These are phyloP conservation scores for Populus euphratica DNA, from an alignment of 345 rosid species.

Conservation along the genomic window DNA sequence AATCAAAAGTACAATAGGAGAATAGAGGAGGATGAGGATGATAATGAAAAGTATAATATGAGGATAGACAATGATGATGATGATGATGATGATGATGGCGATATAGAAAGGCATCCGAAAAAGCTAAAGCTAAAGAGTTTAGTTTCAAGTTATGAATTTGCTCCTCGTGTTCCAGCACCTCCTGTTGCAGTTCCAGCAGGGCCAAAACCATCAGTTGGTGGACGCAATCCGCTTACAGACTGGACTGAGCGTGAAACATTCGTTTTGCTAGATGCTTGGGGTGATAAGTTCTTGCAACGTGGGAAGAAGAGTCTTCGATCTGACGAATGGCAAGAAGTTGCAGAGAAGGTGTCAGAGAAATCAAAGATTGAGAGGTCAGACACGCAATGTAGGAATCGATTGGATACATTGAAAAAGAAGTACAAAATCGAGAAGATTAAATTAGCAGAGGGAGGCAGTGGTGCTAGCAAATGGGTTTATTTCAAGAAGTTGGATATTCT, in stretches of 20 bases:
- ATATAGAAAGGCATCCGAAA: conserved; percentile 55
- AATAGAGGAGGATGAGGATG: conserved; percentile 25
- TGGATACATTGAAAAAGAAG: conserved; percentile 92
- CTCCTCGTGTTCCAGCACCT: conserved; percentile 58
- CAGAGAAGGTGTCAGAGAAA: conserved; percentile 83
- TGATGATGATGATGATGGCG: conserved; percentile 21
- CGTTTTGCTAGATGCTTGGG: conserved; percentile 86
- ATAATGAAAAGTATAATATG: conserved; percentile 24
- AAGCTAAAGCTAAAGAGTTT: conserved; percentile 71
- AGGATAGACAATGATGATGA: background rate
- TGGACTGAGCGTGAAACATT: conserved; percentile 92
- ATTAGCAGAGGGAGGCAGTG: conserved; percentile 37
- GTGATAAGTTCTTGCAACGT: conserved; percentile 73
- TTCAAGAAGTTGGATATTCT: conserved; percentile 82
- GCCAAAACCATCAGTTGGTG: conserved; percentile 47
- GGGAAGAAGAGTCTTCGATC: conserved; percentile 88
- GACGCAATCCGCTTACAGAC: conserved; percentile 59
- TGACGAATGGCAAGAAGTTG: conserved; percentile 94
- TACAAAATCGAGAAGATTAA: conserved; percentile 79
- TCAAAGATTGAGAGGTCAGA: conserved; percentile 74
- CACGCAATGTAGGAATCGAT: conserved; percentile 76
- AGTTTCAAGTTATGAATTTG: conserved; percentile 72
- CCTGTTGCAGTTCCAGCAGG: conserved; percentile 23
- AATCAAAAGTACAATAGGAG: conserved; percentile 26
- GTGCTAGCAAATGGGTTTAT: conserved; percentile 73